These are phyloP conservation scores for Starmerella etchellsii DNA, from an alignment of 805 yeast species.

Conservation along the genomic window DNA sequence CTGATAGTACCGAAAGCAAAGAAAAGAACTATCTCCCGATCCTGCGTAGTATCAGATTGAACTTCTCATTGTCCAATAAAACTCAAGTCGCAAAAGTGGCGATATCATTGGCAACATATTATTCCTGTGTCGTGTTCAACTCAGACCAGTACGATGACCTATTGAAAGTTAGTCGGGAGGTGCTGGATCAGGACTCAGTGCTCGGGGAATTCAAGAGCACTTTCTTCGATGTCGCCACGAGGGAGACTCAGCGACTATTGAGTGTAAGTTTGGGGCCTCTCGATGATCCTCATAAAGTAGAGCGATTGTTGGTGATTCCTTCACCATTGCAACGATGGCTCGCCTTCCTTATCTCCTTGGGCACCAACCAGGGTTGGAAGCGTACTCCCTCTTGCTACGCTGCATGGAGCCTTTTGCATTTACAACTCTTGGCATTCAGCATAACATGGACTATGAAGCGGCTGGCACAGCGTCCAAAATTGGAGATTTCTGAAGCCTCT, in stretches of 20 bases:
- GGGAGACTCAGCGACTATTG: constrained; percentile 64
- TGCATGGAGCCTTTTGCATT: constrained; percentile 53
- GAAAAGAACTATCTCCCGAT: not conserved
- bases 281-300: constrained; percentile 50
- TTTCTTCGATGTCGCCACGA: constrained; percentile 34
- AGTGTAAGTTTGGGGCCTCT: constrained; percentile 58
- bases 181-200: constrained; percentile 27
- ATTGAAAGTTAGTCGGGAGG: constrained; percentile 41
- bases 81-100: constrained; percentile 19
- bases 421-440: constrained; percentile 61
- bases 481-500: constrained; percentile 30
- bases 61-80: not conserved
- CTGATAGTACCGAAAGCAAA: not conserved
- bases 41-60: not conserved
- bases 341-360: constrained; percentile 55
- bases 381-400: constrained; percentile 35
- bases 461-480: constrained; percentile 15
- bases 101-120: constrained; percentile 50
- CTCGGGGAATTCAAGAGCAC: constrained; percentile 18
- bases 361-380: constrained; percentile 32
- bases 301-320: constrained; percentile 60
- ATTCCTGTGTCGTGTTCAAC: constrained; percentile 58
- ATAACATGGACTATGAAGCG: constrained; percentile 51
- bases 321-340: constrained; percentile 57
- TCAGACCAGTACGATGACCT: constrained; percentile 60